Evolutionary conservation across 345 rosid genomes (phyloP).

Genomic region (Lepidium aucheri): DNA sequence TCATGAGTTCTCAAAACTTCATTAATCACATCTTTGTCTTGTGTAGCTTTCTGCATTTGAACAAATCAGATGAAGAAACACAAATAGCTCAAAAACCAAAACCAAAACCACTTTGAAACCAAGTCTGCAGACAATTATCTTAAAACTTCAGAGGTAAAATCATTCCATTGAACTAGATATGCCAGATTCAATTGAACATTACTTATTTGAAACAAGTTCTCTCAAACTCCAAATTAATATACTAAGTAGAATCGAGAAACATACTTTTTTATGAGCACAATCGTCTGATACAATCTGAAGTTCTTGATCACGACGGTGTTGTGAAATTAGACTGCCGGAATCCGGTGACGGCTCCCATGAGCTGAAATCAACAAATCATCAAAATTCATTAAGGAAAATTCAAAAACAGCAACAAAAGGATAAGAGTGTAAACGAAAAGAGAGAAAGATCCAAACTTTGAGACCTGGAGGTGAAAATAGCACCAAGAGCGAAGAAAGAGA

Average conservation of each 20-base stretch:
- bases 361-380: conserved; percentile 31
- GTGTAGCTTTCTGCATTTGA: conserved; percentile 18
- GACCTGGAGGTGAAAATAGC: conserved; percentile 68
- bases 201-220: no score
- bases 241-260: background rate
- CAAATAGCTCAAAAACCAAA: background rate
- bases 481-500: conserved; percentile 66
- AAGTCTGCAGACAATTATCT: background rate
- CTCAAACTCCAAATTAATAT: no score
- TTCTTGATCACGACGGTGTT: conserved; percentile 51
- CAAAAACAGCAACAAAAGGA: background rate
- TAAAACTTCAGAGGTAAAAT: background rate
- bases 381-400: background rate
- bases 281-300: conserved; percentile 50
- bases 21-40: conserved; percentile 46
- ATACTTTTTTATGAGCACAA: conserved; percentile 52
- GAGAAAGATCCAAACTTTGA: background rate
- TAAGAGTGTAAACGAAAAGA: background rate
- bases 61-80: background rate
- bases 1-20: conserved; percentile 70
- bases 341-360: conserved; percentile 40
- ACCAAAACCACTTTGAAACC: conserved; percentile 1
- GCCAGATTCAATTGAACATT: background rate
- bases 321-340: conserved; percentile 40
- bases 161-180: background rate